These are phyloP conservation scores for Zygosaccharomyces pseudobailii DNA, from an alignment of 1,139 yeast species.

Conservation along the genomic window DNA sequence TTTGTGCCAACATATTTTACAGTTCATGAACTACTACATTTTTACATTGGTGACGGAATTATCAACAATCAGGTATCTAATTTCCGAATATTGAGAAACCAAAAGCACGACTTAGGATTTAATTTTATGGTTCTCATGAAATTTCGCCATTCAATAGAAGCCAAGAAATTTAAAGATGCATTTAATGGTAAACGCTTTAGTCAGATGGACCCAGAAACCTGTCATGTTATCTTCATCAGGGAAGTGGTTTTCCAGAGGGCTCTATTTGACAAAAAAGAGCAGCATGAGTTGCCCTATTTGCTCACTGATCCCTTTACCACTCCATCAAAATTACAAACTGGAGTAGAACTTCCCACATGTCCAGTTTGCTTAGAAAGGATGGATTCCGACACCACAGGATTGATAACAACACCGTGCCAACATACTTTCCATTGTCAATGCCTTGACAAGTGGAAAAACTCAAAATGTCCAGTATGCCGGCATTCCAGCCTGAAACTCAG, in stretches of 20 bases:
- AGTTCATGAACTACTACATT: slow-evolving; percentile 77
- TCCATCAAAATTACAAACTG: slow-evolving; percentile 6
- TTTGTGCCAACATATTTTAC: slow-evolving; percentile 88
- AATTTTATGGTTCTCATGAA: slow-evolving; percentile 63
- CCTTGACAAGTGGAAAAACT: slow-evolving; percentile 84
- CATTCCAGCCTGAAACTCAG: slow-evolving; percentile 48
- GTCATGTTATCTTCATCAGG: slow-evolving; percentile 69
- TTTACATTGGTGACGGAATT: slow-evolving; percentile 55
- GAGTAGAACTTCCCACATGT: slow-evolving; percentile 79
- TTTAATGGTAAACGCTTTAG: slow-evolving; percentile 76
- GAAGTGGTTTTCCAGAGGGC: slow-evolving; percentile 41
- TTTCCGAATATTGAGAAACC: slow-evolving; percentile 59
- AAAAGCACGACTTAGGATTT: slow-evolving; percentile 64
- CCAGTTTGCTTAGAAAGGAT: slow-evolving; percentile 90
- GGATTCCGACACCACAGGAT: slow-evolving; percentile 78
- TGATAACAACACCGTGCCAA: slow-evolving; percentile 85
- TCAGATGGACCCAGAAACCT: slow-evolving; percentile 83
- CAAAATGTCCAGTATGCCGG: slow-evolving; percentile 88
- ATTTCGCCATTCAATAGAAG: slow-evolving; percentile 52
- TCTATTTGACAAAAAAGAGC: slow-evolving; percentile 23
- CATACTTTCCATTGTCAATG: slow-evolving; percentile 93
- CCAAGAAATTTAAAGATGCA: slow-evolving; percentile 57
- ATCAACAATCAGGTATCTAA: slow-evolving; percentile 59
- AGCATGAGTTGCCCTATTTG: slow-evolving; percentile 53
- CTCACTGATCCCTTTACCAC: slow-evolving; percentile 63